These are phyloP conservation scores for Spiraea crenata DNA, from an alignment of 331 rosid species.

Conservation along the genomic window DNA sequence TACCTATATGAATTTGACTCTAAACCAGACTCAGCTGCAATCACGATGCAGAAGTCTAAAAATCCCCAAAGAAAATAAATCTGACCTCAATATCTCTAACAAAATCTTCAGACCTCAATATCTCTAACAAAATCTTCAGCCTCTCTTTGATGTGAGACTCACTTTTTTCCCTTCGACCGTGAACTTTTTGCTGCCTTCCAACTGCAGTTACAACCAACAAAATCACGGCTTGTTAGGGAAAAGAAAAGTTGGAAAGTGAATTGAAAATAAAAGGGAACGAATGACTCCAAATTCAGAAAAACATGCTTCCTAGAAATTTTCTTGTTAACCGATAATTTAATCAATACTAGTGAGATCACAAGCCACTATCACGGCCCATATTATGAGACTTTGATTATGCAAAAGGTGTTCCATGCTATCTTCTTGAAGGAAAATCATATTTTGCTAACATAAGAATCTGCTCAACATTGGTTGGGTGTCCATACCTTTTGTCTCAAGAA, in stretches of 20 bases:
- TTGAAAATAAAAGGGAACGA: neutral
- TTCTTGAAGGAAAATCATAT: neutral
- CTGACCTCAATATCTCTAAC: constrained; percentile 24
- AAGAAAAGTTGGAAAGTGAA: neutral
- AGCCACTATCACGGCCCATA: neutral
- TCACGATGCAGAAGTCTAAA: constrained; percentile 7
- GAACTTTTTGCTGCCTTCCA: constrained; percentile 65
- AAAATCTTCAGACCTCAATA: constrained; percentile 36
- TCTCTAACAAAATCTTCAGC: constrained; percentile 37
- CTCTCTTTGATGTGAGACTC: constrained; percentile 45
- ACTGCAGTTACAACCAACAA: constrained; percentile 49
- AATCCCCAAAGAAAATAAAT: constrained; percentile 18
- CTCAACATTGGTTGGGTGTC: neutral
- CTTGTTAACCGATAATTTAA: too few relatives aligned
- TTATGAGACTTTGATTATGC: neutral
- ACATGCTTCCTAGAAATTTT: too few relatives aligned
- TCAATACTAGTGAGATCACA: too few relatives aligned
- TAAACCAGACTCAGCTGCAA: constrained; percentile 33
- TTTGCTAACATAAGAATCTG: neutral
- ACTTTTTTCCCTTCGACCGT: constrained; percentile 69
- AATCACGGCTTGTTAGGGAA: neutral
- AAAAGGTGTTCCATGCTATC: neutral
- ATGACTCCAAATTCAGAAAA: neutral
- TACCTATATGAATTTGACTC: constrained; percentile 11
- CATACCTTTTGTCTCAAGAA: constrained; percentile 73